These are phyloP conservation scores for Teratosphaeria gauchensis DNA, from an alignment of 2,329 filamentous ascomycete genomes.

Conservation along the genomic window DNA sequence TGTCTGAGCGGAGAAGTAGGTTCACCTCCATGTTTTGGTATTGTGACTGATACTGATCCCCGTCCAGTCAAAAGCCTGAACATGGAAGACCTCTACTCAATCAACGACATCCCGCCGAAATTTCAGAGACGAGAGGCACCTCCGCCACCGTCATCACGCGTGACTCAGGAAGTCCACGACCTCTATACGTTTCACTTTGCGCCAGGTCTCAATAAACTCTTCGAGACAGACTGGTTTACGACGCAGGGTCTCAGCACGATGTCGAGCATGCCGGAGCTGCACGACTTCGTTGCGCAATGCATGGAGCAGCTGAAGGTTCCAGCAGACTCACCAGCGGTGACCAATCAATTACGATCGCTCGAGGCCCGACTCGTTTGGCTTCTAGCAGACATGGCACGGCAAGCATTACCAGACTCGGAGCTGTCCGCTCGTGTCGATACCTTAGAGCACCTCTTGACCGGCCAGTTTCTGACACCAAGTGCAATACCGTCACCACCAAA, in stretches of 20 bases:
- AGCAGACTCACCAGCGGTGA: slow-evolving; percentile 10
- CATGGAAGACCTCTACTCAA: slow-evolving; percentile 62
- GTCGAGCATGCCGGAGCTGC: slow-evolving; percentile 47
- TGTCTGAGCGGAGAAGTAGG: slow-evolving; percentile 21
- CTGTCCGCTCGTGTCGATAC: slow-evolving; percentile 59
- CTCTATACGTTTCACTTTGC: slow-evolving; percentile 71
- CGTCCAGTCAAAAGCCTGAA: slow-evolving; percentile 38
- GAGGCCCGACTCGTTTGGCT: slow-evolving; percentile 54
- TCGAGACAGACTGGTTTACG: slow-evolving; percentile 78
- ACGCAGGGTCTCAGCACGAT: slow-evolving; percentile 44
- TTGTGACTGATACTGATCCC: slow-evolving; percentile 4
- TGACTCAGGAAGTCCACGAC: slow-evolving; percentile 59
- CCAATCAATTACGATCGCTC: slow-evolving; percentile 35
- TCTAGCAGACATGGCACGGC: slow-evolving; percentile 41
- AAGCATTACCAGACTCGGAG: slow-evolving; percentile 34
- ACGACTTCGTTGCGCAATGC: slow-evolving; percentile 58
- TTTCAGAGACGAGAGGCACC: slow-evolving; percentile 13
- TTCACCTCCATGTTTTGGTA: background rate
- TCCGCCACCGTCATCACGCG: slow-evolving; percentile 34
- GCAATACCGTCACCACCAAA: slow-evolving; percentile 38
- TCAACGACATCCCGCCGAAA: slow-evolving; percentile 50
- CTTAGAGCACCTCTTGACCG: slow-evolving; percentile 67
- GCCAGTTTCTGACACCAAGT: slow-evolving; percentile 58
- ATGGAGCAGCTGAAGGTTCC: slow-evolving; percentile 35
- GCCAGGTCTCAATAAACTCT: slow-evolving; percentile 60